These are phyloP conservation scores for Hypholoma sublateritium DNA, from an alignment of 768 basidiomycete species.

Conservation along the genomic window DNA sequence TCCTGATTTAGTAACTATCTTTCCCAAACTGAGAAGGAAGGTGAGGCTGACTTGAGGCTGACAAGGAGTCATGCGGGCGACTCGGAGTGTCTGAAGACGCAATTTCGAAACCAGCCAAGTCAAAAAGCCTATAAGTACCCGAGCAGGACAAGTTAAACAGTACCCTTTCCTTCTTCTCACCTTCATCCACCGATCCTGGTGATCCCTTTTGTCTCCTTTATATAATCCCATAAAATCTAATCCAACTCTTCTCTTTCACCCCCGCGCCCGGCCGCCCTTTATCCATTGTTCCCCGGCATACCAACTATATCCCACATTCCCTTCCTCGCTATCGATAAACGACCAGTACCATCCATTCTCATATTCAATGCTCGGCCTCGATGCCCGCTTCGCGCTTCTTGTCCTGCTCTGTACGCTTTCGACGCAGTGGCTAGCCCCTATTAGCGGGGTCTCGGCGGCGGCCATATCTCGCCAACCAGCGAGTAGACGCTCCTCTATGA, in stretches of 20 bases:
- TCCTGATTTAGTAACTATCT: background rate
- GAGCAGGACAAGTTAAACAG: background rate
- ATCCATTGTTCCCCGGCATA: slow-evolving; percentile 1
- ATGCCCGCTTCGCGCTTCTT: slow-evolving; percentile 43
- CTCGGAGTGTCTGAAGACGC: background rate
- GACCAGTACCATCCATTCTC: slow-evolving; percentile 7
- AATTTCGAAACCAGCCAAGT: background rate
- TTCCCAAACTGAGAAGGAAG: background rate
- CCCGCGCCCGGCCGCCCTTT: slow-evolving; percentile 25
- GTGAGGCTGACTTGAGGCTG: slow-evolving; percentile 1
- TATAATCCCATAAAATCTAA: slow-evolving; percentile 11
- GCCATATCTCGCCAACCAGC: slow-evolving; percentile 13
- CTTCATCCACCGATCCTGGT: slow-evolving; percentile 50
- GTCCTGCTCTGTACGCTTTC: slow-evolving; percentile 47
- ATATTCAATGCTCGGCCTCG: slow-evolving; percentile 47
- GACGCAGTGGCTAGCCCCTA: slow-evolving; percentile 36
- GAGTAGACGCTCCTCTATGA: background rate
- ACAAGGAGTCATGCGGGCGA: too few relatives aligned
- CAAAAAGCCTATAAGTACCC: slow-evolving; percentile 21
- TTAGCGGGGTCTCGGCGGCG: slow-evolving; percentile 15
- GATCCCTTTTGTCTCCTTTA: slow-evolving; percentile 36
- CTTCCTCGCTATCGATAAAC: slow-evolving; percentile 7
- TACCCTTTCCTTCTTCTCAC: slow-evolving; percentile 30
- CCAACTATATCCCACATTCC: slow-evolving; percentile 16
- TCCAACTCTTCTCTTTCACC: slow-evolving; percentile 9